Evolutionary conservation across 805 yeast species (phyloP), one percentile per base, ranked within the genome.

Genomic region (Candida dajiaensis): DNA sequence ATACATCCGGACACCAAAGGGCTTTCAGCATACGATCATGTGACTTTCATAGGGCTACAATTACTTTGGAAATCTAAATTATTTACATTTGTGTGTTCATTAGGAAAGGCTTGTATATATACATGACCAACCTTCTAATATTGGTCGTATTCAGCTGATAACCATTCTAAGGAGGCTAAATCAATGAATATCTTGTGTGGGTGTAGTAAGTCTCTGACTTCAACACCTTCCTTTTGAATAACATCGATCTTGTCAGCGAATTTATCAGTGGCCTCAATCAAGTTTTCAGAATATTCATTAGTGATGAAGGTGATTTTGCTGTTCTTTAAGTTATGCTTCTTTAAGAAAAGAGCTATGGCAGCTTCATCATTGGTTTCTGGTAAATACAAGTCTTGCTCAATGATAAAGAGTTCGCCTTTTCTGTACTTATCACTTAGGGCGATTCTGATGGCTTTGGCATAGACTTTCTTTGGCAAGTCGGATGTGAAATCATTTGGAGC

Each of bases 401-500:
- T 69, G 19, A 94, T 76, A 50, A 70, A 77, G 48, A 94, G 67
- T 48, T 74, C 79, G 7, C 96, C 97, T 40, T 74, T 72, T 61
- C 83, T 79, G 69, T 87, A 94, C 54, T 81, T 85, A 52, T 81
- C 81, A 59, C 95, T 82, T 50, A 94, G 73, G 2, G 97, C 97
- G 40, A 83, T 78, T 62, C 87, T 80, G 57, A 86, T 70, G 13
- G 97, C 98, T 50, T 72, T 67, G 41, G 80, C 71, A 66, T 92
- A 94, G 12, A 85, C 74, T 62, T 87, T 82, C 31, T 63, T 62
- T 20, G 95, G 95, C 55, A 94, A 73, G 11, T 75, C 79, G 3
- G 97, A 84, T 25, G 89, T 76, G 76, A 83, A 81, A 64, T 92
- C 96, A 59, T 85, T 89, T 42, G 96, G 96, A 3, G 97, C 97